These are phyloP conservation scores for Plasmodium chabaudi DNA, from an alignment of 169 alveolate genomes.

Conservation along the genomic window DNA sequence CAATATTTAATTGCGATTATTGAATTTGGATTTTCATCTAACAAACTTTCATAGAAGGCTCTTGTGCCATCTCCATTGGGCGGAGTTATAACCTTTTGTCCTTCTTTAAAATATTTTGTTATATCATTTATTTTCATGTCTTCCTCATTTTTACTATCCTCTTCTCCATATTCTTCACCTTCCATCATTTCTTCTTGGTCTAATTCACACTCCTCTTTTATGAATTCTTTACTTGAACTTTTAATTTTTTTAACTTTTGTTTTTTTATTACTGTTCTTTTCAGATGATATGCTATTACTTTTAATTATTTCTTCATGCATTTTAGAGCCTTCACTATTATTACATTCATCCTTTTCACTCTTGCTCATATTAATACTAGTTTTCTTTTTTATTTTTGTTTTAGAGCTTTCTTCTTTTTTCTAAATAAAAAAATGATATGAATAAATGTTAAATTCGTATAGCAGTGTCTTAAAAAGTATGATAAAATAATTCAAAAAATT, in stretches of 20 bases:
- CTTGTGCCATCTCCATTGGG: constrained; percentile 95
- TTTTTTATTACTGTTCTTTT: constrained; percentile 5
- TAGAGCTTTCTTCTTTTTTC: constrained; percentile 50
- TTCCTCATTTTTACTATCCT: constrained; percentile 57
- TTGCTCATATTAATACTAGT: constrained; percentile 14
- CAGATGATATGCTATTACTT: constrained; percentile 10
- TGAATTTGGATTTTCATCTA: constrained; percentile 91
- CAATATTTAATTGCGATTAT: constrained; percentile 89
- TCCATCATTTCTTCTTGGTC: constrained; percentile 26
- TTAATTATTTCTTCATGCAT: constrained; percentile 9
- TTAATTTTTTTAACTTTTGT: constrained; percentile 18
- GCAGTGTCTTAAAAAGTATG: too few species aligned
- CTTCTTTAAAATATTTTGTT: constrained; percentile 85
- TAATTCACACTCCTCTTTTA: constrained; percentile 16
- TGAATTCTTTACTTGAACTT: constrained; percentile 30
- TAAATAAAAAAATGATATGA: constrained; percentile 15
- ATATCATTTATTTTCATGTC: constrained; percentile 81
- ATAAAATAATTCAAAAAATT: neutral
- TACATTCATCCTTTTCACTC: constrained; percentile 17
- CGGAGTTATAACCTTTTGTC: constrained; percentile 92
- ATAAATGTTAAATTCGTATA: neutral
- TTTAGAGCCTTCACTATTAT: constrained; percentile 11
- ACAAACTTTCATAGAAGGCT: constrained; percentile 92
- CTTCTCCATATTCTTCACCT: constrained; percentile 68
- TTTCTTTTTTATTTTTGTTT: constrained; percentile 15